A percentile compares a stretch with the other conserved stretches of the same genome.
These are phyloP conservation scores for Grosmannia huntii DNA, from an alignment of 2,329 filamentous ascomycete species.

Conservation along the genomic window DNA sequence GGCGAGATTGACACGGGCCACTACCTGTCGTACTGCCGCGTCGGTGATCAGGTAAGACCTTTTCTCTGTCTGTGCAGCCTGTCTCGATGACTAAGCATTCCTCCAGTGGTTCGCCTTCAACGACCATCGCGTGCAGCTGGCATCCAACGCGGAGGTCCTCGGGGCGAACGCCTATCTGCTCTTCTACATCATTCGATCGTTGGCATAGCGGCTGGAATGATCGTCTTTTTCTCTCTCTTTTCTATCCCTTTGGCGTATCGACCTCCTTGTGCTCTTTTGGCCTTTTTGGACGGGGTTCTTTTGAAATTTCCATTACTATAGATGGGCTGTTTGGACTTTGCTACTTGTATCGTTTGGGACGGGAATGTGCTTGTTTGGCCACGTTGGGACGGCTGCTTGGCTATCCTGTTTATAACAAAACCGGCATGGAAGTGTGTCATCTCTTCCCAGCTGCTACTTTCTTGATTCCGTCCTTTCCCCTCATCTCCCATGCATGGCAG, in stretches of 20 bases:
- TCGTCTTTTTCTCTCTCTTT: background rate
- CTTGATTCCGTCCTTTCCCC: background rate
- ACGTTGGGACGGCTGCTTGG: background rate
- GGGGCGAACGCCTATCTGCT: constrained; percentile 78
- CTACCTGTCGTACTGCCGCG: constrained; percentile 79
- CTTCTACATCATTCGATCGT: constrained; percentile 65
- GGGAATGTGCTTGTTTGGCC: background rate
- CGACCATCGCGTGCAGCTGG: constrained; percentile 81
- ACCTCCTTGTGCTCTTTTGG: background rate
- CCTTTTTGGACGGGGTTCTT: background rate
- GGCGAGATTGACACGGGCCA: constrained; percentile 88
- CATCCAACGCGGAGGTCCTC: constrained; percentile 73
- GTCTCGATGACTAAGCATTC: background rate
- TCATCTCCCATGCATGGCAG: background rate
- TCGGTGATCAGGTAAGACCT: constrained; percentile 52
- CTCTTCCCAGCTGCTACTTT: background rate
- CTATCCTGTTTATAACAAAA: background rate
- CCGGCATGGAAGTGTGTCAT: background rate
- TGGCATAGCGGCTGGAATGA: constrained; percentile 24
- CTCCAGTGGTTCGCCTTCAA: constrained; percentile 87
- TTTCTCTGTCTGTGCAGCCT: background rate
- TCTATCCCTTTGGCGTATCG: background rate
- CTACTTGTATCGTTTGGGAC: background rate
- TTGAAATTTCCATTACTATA: background rate
- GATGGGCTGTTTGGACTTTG: background rate